Percentiles rank a stretch among this genome's conserved stretches.
phyloP scores from a whole-genome alignment of 495 filamentous ascomycete genomes.

The Rusavskia elegans region DNA sequence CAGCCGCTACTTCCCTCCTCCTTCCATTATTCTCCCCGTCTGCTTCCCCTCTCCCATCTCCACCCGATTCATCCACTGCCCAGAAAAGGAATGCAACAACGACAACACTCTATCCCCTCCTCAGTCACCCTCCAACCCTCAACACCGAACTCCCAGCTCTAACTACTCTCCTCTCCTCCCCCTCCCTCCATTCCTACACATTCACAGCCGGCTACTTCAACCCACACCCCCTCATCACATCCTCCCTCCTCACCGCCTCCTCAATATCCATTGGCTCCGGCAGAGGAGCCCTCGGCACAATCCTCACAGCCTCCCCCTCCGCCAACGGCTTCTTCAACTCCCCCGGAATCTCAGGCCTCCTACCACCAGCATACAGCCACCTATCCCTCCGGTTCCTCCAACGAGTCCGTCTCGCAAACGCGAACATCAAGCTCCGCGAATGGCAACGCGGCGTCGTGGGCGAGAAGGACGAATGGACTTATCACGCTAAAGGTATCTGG shows the following conservation, averaged over 20 bases:
- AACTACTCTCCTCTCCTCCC: slow-evolving; percentile 46
- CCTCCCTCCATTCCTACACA: slow-evolving; percentile 62
- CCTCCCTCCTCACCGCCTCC: slow-evolving; percentile 43
- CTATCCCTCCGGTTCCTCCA: slow-evolving; percentile 71
- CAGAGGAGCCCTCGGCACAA: slow-evolving; percentile 47
- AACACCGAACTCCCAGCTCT: slow-evolving; percentile 80
- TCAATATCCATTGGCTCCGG: slow-evolving; percentile 23
- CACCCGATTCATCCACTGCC: not conserved
- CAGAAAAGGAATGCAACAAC: slow-evolving; percentile 18
- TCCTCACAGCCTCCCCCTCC: slow-evolving; percentile 84
- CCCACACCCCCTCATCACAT: slow-evolving; percentile 65
- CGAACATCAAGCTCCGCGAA: slow-evolving; percentile 59
- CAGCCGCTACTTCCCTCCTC: slow-evolving; percentile 48
- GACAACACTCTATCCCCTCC: slow-evolving; percentile 69
- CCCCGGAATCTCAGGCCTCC: slow-evolving; percentile 70
- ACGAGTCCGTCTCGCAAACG: slow-evolving; percentile 36
- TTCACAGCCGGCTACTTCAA: slow-evolving; percentile 99
- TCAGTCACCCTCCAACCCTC: slow-evolving; percentile 16
- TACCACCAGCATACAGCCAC: slow-evolving; percentile 83
- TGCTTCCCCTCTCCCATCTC: slow-evolving; percentile 8
- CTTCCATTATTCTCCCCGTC: slow-evolving; percentile 44
- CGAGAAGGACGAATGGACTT: slow-evolving; percentile 79
- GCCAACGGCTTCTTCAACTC: slow-evolving; percentile 95
- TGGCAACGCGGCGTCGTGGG: slow-evolving; percentile 75
- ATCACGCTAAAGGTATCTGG: slow-evolving; percentile 97